A percentile compares a stretch with the other conserved stretches of the same genome.
phyloP scores from a whole-genome alignment of 768 basidiomycete species.

The Rubroboletus pulcherrimus region DNA sequence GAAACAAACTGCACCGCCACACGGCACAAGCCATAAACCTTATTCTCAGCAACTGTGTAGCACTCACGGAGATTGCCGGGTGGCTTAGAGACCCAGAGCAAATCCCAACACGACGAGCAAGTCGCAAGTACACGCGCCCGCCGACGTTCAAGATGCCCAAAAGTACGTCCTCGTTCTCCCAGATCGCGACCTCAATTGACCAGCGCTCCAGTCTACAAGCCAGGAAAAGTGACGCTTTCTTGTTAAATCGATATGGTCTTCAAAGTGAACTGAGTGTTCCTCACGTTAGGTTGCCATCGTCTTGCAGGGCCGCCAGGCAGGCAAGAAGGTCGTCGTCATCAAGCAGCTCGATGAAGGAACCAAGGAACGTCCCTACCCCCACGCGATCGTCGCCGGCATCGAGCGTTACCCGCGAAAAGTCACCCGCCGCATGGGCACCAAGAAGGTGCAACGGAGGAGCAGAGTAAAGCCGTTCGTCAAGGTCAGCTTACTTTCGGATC shows the following conservation, averaged over 20 bases:
- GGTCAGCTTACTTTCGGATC: constrained; percentile 44
- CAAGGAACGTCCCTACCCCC: constrained; percentile 94
- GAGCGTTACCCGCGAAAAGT: constrained; percentile 99
- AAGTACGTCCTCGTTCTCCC: constrained; percentile 24
- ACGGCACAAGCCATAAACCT: not conserved
- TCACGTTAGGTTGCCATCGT: constrained; percentile 82
- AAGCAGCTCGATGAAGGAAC: constrained; percentile 97
- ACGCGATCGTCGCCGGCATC: constrained; percentile 97
- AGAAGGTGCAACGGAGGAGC: constrained; percentile 86
- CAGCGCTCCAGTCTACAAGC: constrained; percentile 73
- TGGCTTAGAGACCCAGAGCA: constrained; percentile 27
- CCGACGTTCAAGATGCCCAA: constrained; percentile 42
- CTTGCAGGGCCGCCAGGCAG: constrained; percentile 98
- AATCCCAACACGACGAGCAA: constrained; percentile 15
- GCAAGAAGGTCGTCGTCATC: constrained; percentile 99
- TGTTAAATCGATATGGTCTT: not conserved
- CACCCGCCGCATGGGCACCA: constrained; percentile 95
- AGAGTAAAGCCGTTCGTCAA: constrained; percentile 99
- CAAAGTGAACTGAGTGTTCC: not conserved
- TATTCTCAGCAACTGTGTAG: constrained; percentile 24
- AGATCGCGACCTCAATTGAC: constrained; percentile 11
- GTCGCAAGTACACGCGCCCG: constrained; percentile 24
- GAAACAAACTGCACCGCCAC: constrained; percentile 1
- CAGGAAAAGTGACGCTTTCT: constrained; percentile 68
- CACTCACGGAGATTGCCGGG: constrained; percentile 31